A percentile compares a stretch with the other conserved stretches of the same genome.
Evolutionary conservation across 2,329 filamentous ascomycete genomes (phyloP).

Genomic region (Microsporum ferrugineum): DNA sequence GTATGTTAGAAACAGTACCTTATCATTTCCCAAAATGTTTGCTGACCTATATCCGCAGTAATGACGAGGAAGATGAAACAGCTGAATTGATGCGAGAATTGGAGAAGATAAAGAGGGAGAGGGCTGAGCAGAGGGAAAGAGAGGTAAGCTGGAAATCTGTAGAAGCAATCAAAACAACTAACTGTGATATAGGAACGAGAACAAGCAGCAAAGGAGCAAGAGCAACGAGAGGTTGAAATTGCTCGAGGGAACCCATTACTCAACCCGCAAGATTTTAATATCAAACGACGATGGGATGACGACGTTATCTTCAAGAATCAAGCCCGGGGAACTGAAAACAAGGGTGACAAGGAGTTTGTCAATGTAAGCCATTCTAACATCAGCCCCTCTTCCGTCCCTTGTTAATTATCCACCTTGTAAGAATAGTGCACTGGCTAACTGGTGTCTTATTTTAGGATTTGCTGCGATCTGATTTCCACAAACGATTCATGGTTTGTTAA

Average conservation of each 20-base stretch:
- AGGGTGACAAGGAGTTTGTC: slow-evolving; percentile 89
- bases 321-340: slow-evolving; percentile 85
- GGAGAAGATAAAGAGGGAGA: slow-evolving; percentile 82
- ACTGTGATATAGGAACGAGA: slow-evolving; percentile 53
- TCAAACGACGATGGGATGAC: slow-evolving; percentile 86
- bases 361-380: slow-evolving; percentile 48
- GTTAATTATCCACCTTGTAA: neutral
- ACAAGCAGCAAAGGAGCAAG: slow-evolving; percentile 66
- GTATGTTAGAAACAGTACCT: slow-evolving; percentile 17
- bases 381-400: neutral
- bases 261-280: slow-evolving; percentile 75
- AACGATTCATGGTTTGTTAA: slow-evolving; percentile 65
- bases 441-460: slow-evolving; percentile 52
- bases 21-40: neutral
- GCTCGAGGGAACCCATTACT: slow-evolving; percentile 85
- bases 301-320: slow-evolving; percentile 99
- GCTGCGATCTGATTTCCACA: slow-evolving; percentile 91
- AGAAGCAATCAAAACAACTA: neutral
- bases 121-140: slow-evolving; percentile 67
- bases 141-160: slow-evolving; percentile 38
- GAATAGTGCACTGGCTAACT: slow-evolving; percentile 9
- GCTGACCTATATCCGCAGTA: slow-evolving; percentile 31
- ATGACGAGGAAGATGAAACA: slow-evolving; percentile 68
- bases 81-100: slow-evolving; percentile 85
- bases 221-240: slow-evolving; percentile 75